Base-by-base conservation (phyloP, 495 filamentous ascomycete species). In the Daldinia vernicosa region DNA sequence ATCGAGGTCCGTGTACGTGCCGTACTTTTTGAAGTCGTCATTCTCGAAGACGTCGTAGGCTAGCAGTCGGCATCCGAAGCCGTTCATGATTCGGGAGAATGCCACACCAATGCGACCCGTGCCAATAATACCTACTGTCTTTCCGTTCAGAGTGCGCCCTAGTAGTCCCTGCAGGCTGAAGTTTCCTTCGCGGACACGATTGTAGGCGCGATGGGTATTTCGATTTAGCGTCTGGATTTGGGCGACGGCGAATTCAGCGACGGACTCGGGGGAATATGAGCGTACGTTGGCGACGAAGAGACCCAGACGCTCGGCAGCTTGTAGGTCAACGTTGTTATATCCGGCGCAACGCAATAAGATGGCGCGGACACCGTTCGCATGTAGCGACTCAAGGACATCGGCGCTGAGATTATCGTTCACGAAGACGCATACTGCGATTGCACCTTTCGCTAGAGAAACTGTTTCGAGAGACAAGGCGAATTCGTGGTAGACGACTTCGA, bases 131-230 rank as follows among this genome's bases (percentile, higher is more conserved):
- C 86, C 86, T 7, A 88, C 88, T 6, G 88, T 90, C 76, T 90
- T 88, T 14, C 88, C 87, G 66, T 83, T 71, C 7, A 92, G 76
- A 0, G 87, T 91, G 28, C 78, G 78, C 2, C 90, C 90, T 11
- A 91, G 81, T 12, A 92, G 80, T 1, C 90, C 85, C 68, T 90
- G 86, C 28, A 92, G 85, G 52, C 81, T 85, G 78, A 92, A 92
- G 72, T 92, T 92, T 17, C 88, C 88, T 77, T 92, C 90, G 32
- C 90, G 87, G 19, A 91, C 90, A 12, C 90, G 88, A 75, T 87
- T 91, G 78, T 89, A 92, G 6, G 90, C 86, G 24, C 89, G 88
- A 75, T 92, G 90, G 15, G 87, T 90, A 67, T 90, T 88, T 19
- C 90, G 88, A 72, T 92, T 91, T 27, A 92, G 81, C 0, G 89